phyloP scores from a whole-genome alignment of 2,329 filamentous ascomycete genomes.

The Ophiocordyceps camponoti-saundersi region DNA sequence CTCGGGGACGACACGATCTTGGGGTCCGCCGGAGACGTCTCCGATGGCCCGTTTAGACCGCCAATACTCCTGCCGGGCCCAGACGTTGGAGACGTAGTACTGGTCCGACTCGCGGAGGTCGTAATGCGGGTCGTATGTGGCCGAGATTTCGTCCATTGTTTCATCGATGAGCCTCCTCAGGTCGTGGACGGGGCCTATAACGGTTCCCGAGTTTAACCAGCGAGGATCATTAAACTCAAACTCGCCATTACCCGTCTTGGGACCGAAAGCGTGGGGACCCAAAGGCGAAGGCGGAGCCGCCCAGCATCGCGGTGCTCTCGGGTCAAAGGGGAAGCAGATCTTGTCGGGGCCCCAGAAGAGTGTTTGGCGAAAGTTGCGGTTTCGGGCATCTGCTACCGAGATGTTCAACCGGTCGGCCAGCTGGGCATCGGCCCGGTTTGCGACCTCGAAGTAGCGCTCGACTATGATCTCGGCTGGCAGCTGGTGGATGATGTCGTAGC shows the following conservation, averaged over 20 bases:
- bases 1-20: slow-evolving; percentile 8
- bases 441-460: slow-evolving; percentile 38
- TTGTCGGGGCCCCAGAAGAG: slow-evolving; percentile 28
- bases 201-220: slow-evolving; percentile 28
- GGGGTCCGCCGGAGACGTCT: slow-evolving; percentile 4
- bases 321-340: slow-evolving; percentile 22
- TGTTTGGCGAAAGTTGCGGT: slow-evolving; percentile 16
- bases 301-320: slow-evolving; percentile 20
- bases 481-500: slow-evolving; percentile 48
- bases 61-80: slow-evolving; percentile 23
- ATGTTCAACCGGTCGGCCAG: slow-evolving; percentile 31
- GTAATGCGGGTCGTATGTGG: slow-evolving; percentile 14
- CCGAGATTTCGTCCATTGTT: slow-evolving; percentile 12
- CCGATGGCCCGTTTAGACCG: slow-evolving; percentile 12
- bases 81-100: slow-evolving; percentile 24
- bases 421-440: slow-evolving; percentile 33
- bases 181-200: slow-evolving; percentile 21
- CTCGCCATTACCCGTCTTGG: slow-evolving; percentile 14
- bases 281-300: slow-evolving; percentile 19
- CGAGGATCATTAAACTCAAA: slow-evolving; percentile 15
- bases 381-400: slow-evolving; percentile 12
- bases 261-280: slow-evolving; percentile 16
- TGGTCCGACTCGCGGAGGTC: slow-evolving; percentile 22
- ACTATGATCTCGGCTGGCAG: slow-evolving; percentile 46
- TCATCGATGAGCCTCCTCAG: slow-evolving; percentile 10